Conservation (phyloP, 768 basidiomycete species). For the Mycena galericulata region DNA sequence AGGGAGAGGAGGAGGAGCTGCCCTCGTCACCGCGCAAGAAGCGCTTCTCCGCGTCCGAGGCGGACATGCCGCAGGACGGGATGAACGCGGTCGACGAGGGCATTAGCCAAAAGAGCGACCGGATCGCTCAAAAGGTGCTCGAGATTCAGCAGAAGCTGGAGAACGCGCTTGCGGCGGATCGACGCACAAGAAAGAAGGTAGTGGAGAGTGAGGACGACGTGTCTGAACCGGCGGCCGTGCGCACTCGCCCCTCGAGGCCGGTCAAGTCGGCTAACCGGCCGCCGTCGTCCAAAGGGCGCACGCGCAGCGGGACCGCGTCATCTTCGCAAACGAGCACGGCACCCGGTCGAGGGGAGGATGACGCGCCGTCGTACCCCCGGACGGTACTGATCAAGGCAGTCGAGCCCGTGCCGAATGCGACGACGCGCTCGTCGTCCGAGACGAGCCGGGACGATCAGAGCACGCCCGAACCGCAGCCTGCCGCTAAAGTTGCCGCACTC, state of each 20-base stretch:
- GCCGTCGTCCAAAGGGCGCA: slow-evolving; percentile 53
- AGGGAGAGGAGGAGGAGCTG: slow-evolving; percentile 66
- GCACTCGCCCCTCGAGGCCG: slow-evolving; percentile 55
- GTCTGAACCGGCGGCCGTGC: slow-evolving; percentile 53
- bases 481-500: slow-evolving; percentile 1
- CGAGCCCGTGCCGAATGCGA: slow-evolving; percentile 50
- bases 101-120: slow-evolving; percentile 86
- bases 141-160: slow-evolving; percentile 95
- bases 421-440: slow-evolving; percentile 54
- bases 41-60: slow-evolving; percentile 80
- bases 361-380: slow-evolving; percentile 41
- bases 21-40: slow-evolving; percentile 68
- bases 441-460: slow-evolving; percentile 47
- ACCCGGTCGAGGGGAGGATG: slow-evolving; percentile 41
- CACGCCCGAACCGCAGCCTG: slow-evolving; percentile 46
- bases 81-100: slow-evolving; percentile 91
- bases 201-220: slow-evolving; percentile 70
- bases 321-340: slow-evolving; percentile 64
- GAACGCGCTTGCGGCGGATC: slow-evolving; percentile 75
- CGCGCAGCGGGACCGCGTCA: slow-evolving; percentile 73
- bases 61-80: slow-evolving; percentile 76
- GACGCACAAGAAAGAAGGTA: slow-evolving; percentile 53
- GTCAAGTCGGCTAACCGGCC: slow-evolving; percentile 46
- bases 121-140: slow-evolving; percentile 87
- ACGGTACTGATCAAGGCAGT: slow-evolving; percentile 44